Conservation (phyloP, 73 alveolate species). For the Symbiodinium natans region DNA sequence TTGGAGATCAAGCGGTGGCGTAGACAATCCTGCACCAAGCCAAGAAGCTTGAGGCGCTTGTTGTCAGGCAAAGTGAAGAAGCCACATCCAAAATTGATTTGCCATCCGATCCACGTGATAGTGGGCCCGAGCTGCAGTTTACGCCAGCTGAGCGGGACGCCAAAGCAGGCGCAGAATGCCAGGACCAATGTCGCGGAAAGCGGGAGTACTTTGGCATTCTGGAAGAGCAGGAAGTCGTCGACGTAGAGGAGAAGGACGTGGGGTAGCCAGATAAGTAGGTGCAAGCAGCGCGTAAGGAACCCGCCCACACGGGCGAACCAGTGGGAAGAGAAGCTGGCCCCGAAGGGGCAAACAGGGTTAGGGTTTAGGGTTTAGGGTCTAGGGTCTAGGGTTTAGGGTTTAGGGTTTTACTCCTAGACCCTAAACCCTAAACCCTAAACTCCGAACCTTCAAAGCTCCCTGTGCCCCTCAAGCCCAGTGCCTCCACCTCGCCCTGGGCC, state of each 20-base stretch:
- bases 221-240: not conserved
- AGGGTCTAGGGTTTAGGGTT: too few species aligned
- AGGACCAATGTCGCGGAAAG: not conserved
- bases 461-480: too few species aligned
- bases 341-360: too few species aligned
- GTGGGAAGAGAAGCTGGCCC: not conserved
- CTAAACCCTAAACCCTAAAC: too few species aligned
- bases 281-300: not conserved
- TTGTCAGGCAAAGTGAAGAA: not conserved
- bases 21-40: not conserved
- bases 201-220: not conserved
- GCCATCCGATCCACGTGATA: constrained; percentile 10
- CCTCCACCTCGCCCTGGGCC: too few species aligned
- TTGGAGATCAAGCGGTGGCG: not conserved
- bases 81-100: not conserved
- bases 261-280: not conserved
- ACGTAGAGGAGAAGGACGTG: not conserved
- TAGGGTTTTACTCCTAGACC: too few species aligned
- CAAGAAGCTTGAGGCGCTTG: not conserved
- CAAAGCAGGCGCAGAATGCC: not conserved
- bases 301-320: not conserved
- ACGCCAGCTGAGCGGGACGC: not conserved
- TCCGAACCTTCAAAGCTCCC: too few species aligned
- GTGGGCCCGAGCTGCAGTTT: not conserved
- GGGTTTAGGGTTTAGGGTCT: too few species aligned